phyloP scores from a whole-genome alignment of 257 asterid genomes.

The Rehmannia glutinosa region DNA sequence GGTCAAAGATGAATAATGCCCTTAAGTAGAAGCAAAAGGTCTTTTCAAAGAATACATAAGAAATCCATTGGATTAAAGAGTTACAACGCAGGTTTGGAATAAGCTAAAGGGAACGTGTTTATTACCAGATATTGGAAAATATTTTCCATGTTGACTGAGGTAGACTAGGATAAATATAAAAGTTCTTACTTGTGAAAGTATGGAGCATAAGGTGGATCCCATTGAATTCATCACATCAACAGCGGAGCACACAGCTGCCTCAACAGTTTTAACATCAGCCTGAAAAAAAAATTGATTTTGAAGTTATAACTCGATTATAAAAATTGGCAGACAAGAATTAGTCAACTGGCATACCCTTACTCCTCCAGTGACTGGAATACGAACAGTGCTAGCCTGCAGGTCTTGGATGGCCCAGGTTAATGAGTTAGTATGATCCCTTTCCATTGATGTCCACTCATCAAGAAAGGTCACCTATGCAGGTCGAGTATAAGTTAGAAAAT shows the following conservation, averaged over 20 bases:
- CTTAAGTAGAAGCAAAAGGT: too few relatives aligned
- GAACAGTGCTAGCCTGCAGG: conserved; percentile 64
- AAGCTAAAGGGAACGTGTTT: background rate
- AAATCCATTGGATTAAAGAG: too few relatives aligned
- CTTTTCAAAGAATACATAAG: too few relatives aligned
- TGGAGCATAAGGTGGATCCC: conserved; percentile 60
- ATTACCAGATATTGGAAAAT: too few relatives aligned
- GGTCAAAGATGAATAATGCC: too few relatives aligned
- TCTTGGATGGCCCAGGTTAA: conserved; percentile 54
- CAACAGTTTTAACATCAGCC: conserved; percentile 60
- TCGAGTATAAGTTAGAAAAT: conserved; percentile 7
- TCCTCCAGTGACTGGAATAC: conserved; percentile 73
- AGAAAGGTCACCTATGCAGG: conserved; percentile 52
- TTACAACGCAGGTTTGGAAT: too few relatives aligned
- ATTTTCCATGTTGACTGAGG: background rate
- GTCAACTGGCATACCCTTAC: conserved; percentile 55
- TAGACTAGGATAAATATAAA: background rate
- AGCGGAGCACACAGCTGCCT: conserved; percentile 72
- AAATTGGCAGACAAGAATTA: conserved; percentile 9
- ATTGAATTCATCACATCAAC: conserved; percentile 72
- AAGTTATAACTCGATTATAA: background rate
- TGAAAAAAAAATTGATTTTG: conserved; percentile 24
- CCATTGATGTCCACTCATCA: conserved; percentile 68
- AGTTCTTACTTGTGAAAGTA: conserved; percentile 50
- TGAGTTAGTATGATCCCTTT: conserved; percentile 58